phyloP scores from a whole-genome alignment of 1,284 basidiomycete genomes.

The Phylloporus gajari region DNA sequence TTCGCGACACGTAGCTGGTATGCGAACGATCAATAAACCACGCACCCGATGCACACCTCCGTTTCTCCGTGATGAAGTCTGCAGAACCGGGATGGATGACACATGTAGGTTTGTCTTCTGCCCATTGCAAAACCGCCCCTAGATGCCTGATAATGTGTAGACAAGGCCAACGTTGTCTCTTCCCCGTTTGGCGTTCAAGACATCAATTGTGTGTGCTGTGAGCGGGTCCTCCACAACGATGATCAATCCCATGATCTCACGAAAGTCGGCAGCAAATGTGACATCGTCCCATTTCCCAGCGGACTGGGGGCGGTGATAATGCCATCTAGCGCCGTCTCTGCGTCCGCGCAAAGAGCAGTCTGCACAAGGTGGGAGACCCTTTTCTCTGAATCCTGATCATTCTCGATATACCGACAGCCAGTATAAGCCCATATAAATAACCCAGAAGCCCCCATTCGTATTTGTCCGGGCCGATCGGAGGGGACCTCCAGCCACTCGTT shows the following conservation, averaged over 20 bases:
- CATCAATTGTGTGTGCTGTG: constrained; percentile 37
- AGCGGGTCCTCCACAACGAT: constrained; percentile 43
- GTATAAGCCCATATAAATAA: constrained; percentile 51
- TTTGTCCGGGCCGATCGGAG: constrained; percentile 44
- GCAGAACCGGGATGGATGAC: constrained; percentile 47
- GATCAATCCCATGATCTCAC: constrained; percentile 46
- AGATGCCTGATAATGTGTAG: constrained; percentile 43
- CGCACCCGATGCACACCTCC: constrained; percentile 36
- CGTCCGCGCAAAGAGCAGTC: constrained; percentile 33
- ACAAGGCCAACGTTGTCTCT: constrained; percentile 36
- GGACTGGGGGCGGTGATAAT: constrained; percentile 44
- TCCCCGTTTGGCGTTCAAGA: constrained; percentile 31
- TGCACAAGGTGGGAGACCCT: constrained; percentile 41
- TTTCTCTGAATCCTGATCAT: constrained; percentile 44
- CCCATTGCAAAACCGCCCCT: constrained; percentile 41
- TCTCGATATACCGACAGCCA: constrained; percentile 44
- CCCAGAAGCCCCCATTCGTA: constrained; percentile 38
- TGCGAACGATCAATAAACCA: constrained; percentile 42
- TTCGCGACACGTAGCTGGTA: constrained; percentile 38
- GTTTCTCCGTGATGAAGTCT: constrained; percentile 44
- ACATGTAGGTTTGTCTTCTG: constrained; percentile 40
- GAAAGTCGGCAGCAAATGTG: constrained; percentile 43
- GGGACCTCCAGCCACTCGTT: constrained; percentile 36
- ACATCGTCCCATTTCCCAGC: constrained; percentile 44
- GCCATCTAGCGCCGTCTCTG: constrained; percentile 42